Evolutionary conservation across 2,329 filamentous ascomycete species (phyloP).

Genomic region (Aureobasidium sp.): DNA sequence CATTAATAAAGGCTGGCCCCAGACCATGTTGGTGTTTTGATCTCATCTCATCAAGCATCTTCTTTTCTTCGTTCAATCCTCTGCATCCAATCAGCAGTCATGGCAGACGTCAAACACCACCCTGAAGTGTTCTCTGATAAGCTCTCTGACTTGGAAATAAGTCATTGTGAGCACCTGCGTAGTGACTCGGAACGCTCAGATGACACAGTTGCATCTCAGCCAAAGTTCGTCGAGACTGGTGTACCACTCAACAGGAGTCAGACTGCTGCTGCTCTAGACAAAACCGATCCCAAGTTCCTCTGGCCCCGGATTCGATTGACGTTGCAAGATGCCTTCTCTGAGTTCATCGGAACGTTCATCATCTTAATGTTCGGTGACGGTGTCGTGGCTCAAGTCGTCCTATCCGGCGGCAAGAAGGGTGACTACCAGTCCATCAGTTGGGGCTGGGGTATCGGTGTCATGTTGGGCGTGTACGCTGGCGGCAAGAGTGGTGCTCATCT

Average conservation of each 20-base stretch:
- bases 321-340: constrained; percentile 53
- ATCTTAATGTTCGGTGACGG: constrained; percentile 62
- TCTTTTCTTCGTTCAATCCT: background rate
- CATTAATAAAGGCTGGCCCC: background rate
- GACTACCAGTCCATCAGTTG: constrained; percentile 45
- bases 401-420: constrained; percentile 44
- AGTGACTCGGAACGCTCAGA: constrained; percentile 12
- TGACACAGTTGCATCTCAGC: constrained; percentile 9
- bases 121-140: background rate
- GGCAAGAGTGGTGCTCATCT: constrained; percentile 28
- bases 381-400: constrained; percentile 60
- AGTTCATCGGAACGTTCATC: constrained; percentile 61
- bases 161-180: constrained; percentile 15
- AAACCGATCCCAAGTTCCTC: constrained; percentile 27
- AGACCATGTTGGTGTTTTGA: background rate
- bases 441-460: constrained; percentile 48
- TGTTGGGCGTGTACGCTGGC: constrained; percentile 48
- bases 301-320: constrained; percentile 48
- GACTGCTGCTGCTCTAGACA: constrained; percentile 19
- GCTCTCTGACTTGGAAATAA: constrained; percentile 14
- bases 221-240: constrained; percentile 17
- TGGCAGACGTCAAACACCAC: background rate
- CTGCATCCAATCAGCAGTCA: background rate
- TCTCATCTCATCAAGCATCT: background rate
- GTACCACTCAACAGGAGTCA: constrained; percentile 22